phyloP scores from a whole-genome alignment of 805 yeast species.

The Yamadazyma kitorensis region DNA sequence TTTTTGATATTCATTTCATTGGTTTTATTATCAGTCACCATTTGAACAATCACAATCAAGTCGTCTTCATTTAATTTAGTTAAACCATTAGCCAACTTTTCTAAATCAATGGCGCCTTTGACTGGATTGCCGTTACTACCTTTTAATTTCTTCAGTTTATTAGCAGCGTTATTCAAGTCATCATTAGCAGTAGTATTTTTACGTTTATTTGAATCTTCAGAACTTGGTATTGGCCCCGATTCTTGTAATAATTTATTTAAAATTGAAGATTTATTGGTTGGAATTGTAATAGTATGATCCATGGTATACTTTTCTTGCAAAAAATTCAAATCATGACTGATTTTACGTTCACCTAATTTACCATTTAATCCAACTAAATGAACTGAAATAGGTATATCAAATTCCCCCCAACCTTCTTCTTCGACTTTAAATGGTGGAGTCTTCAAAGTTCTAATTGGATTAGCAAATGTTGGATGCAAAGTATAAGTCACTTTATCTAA shows the following conservation, averaged over 20 bases:
- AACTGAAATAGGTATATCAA: slow-evolving; percentile 78
- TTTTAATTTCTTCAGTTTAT: slow-evolving; percentile 52
- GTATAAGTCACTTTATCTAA: slow-evolving; percentile 92
- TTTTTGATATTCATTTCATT: slow-evolving; percentile 94
- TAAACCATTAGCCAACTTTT: slow-evolving; percentile 83
- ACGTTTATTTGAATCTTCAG: slow-evolving; percentile 21
- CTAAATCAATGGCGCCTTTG: slow-evolving; percentile 82
- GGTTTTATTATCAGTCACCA: slow-evolving; percentile 95
- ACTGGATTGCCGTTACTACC: slow-evolving; percentile 40
- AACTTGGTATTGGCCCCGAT: slow-evolving; percentile 72
- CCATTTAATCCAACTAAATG: slow-evolving; percentile 63
- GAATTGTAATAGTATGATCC: slow-evolving; percentile 76
- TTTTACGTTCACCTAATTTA: slow-evolving; percentile 82
- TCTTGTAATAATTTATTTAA: slow-evolving; percentile 72
- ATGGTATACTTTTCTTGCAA: slow-evolving; percentile 68
- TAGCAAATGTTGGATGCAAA: slow-evolving; percentile 90
- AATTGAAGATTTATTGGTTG: slow-evolving; percentile 65
- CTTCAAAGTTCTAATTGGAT: slow-evolving; percentile 79
- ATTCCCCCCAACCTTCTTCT: slow-evolving; percentile 99
- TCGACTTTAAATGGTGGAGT: slow-evolving; percentile 82
- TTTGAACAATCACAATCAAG: slow-evolving; percentile 89
- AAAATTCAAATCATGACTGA: slow-evolving; percentile 89
- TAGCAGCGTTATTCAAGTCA: slow-evolving; percentile 15
- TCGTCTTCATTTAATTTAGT: slow-evolving; percentile 91
- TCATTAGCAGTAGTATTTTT: slow-evolving; percentile 18